Evolutionary conservation across 2,329 filamentous ascomycete genomes (phyloP), one percentile per base, ranked within the genome.

Genomic region (Aspergillus eucalypticola): DNA sequence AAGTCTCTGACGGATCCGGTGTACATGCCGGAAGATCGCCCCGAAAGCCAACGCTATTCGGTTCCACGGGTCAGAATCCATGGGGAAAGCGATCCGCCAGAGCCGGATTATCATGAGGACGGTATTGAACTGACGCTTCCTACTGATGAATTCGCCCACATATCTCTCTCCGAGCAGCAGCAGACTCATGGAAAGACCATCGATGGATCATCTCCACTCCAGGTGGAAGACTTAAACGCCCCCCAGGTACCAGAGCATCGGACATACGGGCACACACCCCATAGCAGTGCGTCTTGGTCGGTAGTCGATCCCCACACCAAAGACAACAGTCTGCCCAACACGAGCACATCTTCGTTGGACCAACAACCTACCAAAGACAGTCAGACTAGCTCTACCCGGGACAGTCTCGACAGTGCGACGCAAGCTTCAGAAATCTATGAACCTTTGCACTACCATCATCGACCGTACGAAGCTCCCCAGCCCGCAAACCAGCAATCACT

Each of bases 401-500:
- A 68, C 38, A 78, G 76, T 59, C 41, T 77, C 42, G 74, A 77
- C 49, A 78, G 73, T 54, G 65, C 68, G 5, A 58, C 71, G 5
- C 70, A 72, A 5, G 65, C 67, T 17, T 67, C 73, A 17, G 76
- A 80, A 29, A 66, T 63, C 54, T 79, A 78, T 57, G 79, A 82
- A 54, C 80, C 81, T 25, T 67, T 85, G 49, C 78, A 82, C 48
- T 86, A 84, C 63, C 78, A 81, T 60, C 82, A 86, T 66, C 78
- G 79, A 50, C 76, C 77, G 2, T 80, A 80, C 54, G 76, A 79
- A 21, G 76, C 61, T 8, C 69, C 72, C 6, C 70, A 66, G 56
- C 44, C 68, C 15, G 71, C 68, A 8, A 61, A 70, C 21, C 67
- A 61, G 11, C 70, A 75, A 0, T 62, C 64, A 2, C 66, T 71